Conservation (phyloP, 192 early-diverging fungal species). For the Cladochytrium replicatum region DNA sequence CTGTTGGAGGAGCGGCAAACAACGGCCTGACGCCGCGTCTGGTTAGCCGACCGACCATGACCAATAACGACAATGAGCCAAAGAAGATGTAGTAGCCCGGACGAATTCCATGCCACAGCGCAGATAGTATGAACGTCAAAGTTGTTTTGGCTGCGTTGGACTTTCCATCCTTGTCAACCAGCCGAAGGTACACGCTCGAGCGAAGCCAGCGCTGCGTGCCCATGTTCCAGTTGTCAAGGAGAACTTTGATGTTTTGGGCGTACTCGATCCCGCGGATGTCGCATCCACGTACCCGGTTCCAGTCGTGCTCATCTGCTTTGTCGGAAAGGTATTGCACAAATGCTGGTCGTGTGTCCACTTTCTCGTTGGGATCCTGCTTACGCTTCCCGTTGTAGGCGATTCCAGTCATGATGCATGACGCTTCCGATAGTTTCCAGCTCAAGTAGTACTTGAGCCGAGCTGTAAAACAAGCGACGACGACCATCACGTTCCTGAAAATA, state of each 20-base stretch:
- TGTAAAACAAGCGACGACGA: slow-evolving; percentile 44
- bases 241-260: slow-evolving; percentile 60
- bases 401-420: slow-evolving; percentile 69
- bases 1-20: slow-evolving; percentile 33
- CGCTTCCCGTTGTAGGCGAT: slow-evolving; percentile 62
- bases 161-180: slow-evolving; percentile 36
- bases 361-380: slow-evolving; percentile 62
- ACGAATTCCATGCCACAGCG: slow-evolving; percentile 95
- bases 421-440: slow-evolving; percentile 83
- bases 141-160: slow-evolving; percentile 50
- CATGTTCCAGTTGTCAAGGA: slow-evolving; percentile 85
- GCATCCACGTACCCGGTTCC: too few species aligned
- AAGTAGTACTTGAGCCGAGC: slow-evolving; percentile 80
- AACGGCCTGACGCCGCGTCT: slow-evolving; percentile 55
- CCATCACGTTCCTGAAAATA: too few species aligned
- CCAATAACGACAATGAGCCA: slow-evolving; percentile 45
- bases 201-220: slow-evolving; percentile 80
- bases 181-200: slow-evolving; percentile 71
- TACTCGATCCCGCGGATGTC: too few species aligned
- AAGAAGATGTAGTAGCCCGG: slow-evolving; percentile 54
- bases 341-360: too few species aligned
- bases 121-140: slow-evolving; percentile 69
- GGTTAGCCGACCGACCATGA: slow-evolving; percentile 41
- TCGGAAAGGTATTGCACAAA: too few species aligned
- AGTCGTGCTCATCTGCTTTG: too few species aligned